These are phyloP conservation scores for Trichoderma sp. DNA, from an alignment of 2,329 filamentous ascomycete genomes.

Conservation along the genomic window DNA sequence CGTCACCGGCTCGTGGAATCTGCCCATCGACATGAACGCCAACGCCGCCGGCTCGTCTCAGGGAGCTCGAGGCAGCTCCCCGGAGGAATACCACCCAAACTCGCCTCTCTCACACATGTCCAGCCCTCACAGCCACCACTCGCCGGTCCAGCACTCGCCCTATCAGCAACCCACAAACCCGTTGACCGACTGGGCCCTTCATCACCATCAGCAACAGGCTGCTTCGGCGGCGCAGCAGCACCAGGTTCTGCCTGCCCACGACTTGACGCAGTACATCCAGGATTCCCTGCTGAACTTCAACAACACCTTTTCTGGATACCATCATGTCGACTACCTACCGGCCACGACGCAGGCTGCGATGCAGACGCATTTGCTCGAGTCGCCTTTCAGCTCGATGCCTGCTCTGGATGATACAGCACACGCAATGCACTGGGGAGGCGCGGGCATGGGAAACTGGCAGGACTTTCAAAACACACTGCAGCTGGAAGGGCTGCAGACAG, in stretches of 20 bases:
- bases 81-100: conserved; percentile 52
- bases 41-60: conserved; percentile 41
- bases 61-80: conserved; percentile 52
- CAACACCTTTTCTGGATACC: conserved; percentile 55
- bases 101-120: conserved; percentile 55
- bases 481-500: conserved; percentile 52
- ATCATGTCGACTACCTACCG: conserved; percentile 63
- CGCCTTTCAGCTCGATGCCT: conserved; percentile 61
- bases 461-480: conserved; percentile 69
- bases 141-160: conserved; percentile 56
- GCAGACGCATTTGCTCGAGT: conserved; percentile 64
- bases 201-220: conserved; percentile 54
- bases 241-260: conserved; percentile 45
- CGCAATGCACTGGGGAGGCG: conserved; percentile 60
- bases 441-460: conserved; percentile 73
- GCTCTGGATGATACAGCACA: conserved; percentile 59
- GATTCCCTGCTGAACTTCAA: conserved; percentile 61
- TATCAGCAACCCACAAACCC: conserved; percentile 55
- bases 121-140: conserved; percentile 56
- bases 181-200: conserved; percentile 64
- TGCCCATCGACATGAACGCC: conserved; percentile 57
- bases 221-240: conserved; percentile 36
- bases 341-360: conserved; percentile 65
- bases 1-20: conserved; percentile 50
- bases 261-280: conserved; percentile 58